Evolutionary conservation across 805 yeast species (phyloP).

Genomic region (Saccharomycopsis javanensis): DNA sequence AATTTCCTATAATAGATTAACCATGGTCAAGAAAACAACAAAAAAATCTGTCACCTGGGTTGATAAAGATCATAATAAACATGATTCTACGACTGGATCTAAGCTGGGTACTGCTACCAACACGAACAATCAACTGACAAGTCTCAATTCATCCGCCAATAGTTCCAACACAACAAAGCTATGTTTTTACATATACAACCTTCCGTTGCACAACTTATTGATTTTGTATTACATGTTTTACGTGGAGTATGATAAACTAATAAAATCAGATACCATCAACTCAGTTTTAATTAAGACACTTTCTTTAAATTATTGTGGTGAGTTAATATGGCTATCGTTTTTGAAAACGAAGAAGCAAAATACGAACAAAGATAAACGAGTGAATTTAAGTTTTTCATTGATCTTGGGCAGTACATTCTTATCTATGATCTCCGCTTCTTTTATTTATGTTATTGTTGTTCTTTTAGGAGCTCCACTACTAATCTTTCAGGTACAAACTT

Average conservation of each 20-base stretch:
- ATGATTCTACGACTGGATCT: background rate
- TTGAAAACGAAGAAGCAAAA: background rate
- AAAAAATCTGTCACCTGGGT: constrained; percentile 19
- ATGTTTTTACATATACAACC: constrained; percentile 10
- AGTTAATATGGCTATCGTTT: constrained; percentile 13
- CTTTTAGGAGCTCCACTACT: constrained; percentile 77
- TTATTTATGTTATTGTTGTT: constrained; percentile 34
- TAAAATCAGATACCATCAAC: constrained; percentile 17
- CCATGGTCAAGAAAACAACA: background rate
- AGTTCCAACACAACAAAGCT: background rate
- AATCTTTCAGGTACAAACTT: constrained; percentile 43
- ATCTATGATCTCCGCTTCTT: constrained; percentile 21
- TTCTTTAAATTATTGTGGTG: constrained; percentile 16
- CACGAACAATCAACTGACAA: background rate
- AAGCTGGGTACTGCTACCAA: background rate
- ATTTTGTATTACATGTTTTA: constrained; percentile 19
- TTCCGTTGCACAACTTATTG: constrained; percentile 28
- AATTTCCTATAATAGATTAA: background rate
- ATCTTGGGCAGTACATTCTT: constrained; percentile 11
- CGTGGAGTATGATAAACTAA: constrained; percentile 15
- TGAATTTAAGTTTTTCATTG: constrained; percentile 17
- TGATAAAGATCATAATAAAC: constrained; percentile 1
- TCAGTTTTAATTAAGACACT: constrained; percentile 11
- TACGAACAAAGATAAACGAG: constrained; percentile 15
- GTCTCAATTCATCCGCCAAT: background rate